phyloP scores from a whole-genome alignment of 495 filamentous ascomycete species.

The Astrocystis sublimbata region DNA sequence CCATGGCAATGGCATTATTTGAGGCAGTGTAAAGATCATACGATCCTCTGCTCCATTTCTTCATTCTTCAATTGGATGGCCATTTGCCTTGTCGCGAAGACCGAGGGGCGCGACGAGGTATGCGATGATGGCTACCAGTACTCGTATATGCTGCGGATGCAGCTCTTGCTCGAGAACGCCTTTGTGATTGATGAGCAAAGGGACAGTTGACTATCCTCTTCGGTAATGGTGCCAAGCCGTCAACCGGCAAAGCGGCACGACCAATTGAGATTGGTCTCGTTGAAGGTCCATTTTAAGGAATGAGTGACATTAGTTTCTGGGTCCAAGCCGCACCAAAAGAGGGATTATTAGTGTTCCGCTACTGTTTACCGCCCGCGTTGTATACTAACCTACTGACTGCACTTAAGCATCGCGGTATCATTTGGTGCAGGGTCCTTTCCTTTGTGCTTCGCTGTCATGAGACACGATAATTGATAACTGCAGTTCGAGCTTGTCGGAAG shows the following conservation, averaged over 20 bases:
- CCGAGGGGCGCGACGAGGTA: too few species aligned
- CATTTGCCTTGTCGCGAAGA: not conserved
- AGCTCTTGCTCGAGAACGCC: too few species aligned
- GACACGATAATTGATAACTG: not conserved
- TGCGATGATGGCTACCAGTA: too few species aligned
- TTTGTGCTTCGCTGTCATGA: too few species aligned
- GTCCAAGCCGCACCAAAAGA: not conserved
- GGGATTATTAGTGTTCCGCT: not conserved
- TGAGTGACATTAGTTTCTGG: not conserved
- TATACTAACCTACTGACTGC: too few species aligned
- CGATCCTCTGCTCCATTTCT: not conserved
- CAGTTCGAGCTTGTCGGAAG: not conserved
- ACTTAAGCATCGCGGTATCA: too few species aligned
- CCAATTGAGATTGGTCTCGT: not conserved
- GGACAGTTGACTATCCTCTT: not conserved
- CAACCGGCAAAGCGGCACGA: not conserved
- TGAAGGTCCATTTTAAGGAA: not conserved
- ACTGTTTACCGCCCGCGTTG: too few species aligned
- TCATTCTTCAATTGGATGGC: not conserved
- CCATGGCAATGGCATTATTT: not conserved
- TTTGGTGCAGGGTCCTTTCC: too few species aligned
- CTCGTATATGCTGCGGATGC: too few species aligned
- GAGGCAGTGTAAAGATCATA: constrained; percentile 12
- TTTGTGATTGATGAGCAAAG: not conserved
- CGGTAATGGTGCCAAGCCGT: not conserved